phyloP scores from a whole-genome alignment of 23 red algal species.

The Pyropia haitanensis region DNA sequence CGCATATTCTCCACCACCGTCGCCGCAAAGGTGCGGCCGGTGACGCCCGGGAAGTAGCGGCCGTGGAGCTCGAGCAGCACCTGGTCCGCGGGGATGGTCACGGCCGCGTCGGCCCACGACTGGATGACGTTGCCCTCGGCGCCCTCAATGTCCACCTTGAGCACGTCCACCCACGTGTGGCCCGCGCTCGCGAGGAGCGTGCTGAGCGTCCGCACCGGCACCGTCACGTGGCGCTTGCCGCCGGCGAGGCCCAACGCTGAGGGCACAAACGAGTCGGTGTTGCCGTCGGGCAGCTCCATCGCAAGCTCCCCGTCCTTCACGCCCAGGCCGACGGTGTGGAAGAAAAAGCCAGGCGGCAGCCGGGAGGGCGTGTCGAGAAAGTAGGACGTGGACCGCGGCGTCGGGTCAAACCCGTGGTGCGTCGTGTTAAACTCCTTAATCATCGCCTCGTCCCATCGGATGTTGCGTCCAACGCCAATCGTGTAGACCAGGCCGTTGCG shows the following conservation, averaged over 20 bases:
- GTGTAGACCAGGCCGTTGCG: constrained; percentile 12
- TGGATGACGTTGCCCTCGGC: constrained; percentile 19
- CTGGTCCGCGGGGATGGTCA: constrained; percentile 15
- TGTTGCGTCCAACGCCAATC: constrained; percentile 11
- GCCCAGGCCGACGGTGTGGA: constrained; percentile 16
- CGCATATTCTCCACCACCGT: too few relatives aligned
- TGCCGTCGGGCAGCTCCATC: constrained; percentile 4
- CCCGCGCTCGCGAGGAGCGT: neutral
- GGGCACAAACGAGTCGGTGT: neutral
- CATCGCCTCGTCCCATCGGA: constrained; percentile 21
- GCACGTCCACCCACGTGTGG: constrained; percentile 7
- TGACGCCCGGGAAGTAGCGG: constrained; percentile 1
- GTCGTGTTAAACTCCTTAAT: constrained; percentile 5
- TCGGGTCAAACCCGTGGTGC: constrained; percentile 29
- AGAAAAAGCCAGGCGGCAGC: constrained; percentile 6
- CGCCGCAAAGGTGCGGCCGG: too few relatives aligned
- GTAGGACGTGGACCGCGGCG: constrained; percentile 3
- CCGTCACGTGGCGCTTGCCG: neutral
- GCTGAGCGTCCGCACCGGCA: constrained; percentile 14
- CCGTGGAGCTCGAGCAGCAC: constrained; percentile 27
- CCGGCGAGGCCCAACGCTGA: too few relatives aligned
- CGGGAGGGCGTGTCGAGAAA: neutral
- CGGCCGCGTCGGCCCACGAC: constrained; percentile 1
- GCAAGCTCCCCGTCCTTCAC: constrained; percentile 3
- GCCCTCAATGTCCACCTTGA: constrained; percentile 24